Percentiles rank a stretch among this genome's conserved stretches.
Conservation (phyloP, 2,329 filamentous ascomycete genomes). For the Lasiodiplodia gonubiensis region DNA sequence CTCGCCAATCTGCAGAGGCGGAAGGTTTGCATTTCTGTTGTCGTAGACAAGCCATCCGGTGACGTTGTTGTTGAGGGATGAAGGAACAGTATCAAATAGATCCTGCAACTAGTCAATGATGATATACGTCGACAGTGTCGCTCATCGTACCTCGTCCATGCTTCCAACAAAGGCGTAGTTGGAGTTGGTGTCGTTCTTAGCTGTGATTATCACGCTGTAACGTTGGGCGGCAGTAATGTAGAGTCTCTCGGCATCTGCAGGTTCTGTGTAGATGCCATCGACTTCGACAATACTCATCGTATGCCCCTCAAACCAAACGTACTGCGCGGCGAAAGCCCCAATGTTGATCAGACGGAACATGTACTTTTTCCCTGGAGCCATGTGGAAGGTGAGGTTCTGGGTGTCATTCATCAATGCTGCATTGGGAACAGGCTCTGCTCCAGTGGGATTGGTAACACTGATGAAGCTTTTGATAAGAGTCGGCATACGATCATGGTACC, state of each 20-base stretch:
- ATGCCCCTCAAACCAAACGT: conserved; percentile 73
- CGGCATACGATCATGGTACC: conserved; percentile 68
- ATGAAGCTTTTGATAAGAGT: conserved; percentile 53
- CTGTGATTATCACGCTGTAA: conserved; percentile 69
- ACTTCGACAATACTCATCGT: conserved; percentile 70
- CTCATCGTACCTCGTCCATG: conserved; percentile 51
- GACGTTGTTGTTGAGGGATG: conserved; percentile 68
- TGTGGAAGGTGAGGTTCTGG: conserved; percentile 51
- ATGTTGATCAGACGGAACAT: conserved; percentile 72
- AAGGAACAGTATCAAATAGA: conserved; percentile 70
- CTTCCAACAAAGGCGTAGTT: conserved; percentile 66
- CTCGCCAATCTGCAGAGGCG: conserved; percentile 62
- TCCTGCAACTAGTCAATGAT: conserved; percentile 39
- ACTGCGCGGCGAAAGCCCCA: conserved; percentile 73
- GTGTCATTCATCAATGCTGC: conserved; percentile 69
- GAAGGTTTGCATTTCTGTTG: conserved; percentile 51
- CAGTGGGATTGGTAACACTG: conserved; percentile 59
- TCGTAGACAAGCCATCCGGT: conserved; percentile 64
- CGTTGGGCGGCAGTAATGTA: conserved; percentile 73
- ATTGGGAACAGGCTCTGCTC: conserved; percentile 70
- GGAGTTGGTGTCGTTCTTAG: conserved; percentile 60
- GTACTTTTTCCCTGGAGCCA: conserved; percentile 63
- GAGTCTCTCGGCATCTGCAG: conserved; percentile 63
- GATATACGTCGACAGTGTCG: neutral
- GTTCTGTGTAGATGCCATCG: conserved; percentile 70